phyloP scores from a whole-genome alignment of 1,284 basidiomycete genomes.

The Pseudozyma sp. region DNA sequence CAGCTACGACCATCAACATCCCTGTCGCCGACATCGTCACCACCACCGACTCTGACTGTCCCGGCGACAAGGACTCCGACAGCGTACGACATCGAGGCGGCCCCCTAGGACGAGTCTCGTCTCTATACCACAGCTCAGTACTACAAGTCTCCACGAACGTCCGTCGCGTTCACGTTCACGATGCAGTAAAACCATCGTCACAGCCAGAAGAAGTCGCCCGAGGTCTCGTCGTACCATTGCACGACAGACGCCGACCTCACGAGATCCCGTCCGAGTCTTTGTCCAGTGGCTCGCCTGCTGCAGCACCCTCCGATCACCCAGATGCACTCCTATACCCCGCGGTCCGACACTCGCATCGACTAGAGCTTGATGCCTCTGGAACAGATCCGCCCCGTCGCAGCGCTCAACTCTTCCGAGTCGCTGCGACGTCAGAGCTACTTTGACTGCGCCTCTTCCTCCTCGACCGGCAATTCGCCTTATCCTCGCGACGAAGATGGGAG shows the following conservation, averaged over 20 bases:
- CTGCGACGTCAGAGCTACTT: conserved; percentile 43
- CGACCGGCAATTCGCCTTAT: conserved; percentile 9
- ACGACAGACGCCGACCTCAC: neutral
- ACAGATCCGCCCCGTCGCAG: conserved; percentile 50
- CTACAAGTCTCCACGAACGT: no score
- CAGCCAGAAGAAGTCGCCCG: no score
- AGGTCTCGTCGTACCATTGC: neutral
- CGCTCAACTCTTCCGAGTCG: conserved; percentile 49
- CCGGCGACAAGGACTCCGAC: no score
- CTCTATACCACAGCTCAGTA: no score
- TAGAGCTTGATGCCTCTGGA: conserved; percentile 48
- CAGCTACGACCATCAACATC: no score
- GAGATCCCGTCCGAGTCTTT: neutral
- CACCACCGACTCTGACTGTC: no score
- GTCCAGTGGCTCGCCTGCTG: neutral
- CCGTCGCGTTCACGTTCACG: no score
- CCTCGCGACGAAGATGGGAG: conserved; percentile 19
- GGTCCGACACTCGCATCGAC: neutral
- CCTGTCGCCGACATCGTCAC: no score
- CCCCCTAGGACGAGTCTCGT: no score
- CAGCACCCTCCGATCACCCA: neutral
- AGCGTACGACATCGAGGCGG: neutral
- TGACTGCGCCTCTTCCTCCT: conserved; percentile 15
- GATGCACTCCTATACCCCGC: conserved; percentile 32
- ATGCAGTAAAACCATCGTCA: no score